Conservation (phyloP, 1,284 basidiomycete genomes). For the Cryptococcus sp. region DNA sequence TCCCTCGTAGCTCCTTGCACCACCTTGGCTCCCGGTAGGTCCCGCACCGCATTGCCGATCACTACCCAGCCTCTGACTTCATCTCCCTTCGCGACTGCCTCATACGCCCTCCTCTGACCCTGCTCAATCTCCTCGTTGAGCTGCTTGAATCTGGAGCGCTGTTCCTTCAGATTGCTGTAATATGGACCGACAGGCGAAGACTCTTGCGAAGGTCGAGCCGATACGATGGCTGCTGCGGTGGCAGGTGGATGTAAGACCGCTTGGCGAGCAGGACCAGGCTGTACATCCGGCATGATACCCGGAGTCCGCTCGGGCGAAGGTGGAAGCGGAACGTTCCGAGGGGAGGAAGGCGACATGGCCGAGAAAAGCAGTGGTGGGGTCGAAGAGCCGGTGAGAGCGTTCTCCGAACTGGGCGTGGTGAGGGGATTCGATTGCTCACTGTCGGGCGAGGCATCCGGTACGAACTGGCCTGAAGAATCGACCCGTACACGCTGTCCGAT, state of each 20-base stretch:
- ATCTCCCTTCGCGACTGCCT: slow-evolving; percentile 61
- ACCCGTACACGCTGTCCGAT: slow-evolving; percentile 58
- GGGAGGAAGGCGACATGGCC: background rate
- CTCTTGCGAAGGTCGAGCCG: background rate
- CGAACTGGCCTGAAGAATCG: slow-evolving; percentile 53
- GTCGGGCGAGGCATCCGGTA: slow-evolving; percentile 23
- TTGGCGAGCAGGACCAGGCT: background rate
- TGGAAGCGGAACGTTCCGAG: background rate
- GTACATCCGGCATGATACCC: background rate
- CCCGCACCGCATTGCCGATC: slow-evolving; percentile 61
- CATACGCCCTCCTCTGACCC: slow-evolving; percentile 59
- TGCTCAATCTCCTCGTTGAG: slow-evolving; percentile 65
- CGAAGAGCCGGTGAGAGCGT: background rate
- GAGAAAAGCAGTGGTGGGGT: background rate
- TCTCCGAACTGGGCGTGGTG: background rate
- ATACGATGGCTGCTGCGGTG: background rate
- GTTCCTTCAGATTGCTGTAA: slow-evolving; percentile 63
- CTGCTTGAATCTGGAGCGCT: slow-evolving; percentile 56
- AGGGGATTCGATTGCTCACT: slow-evolving; percentile 3
- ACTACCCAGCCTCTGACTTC: slow-evolving; percentile 67
- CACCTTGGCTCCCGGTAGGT: slow-evolving; percentile 59
- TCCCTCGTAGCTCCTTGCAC: slow-evolving; percentile 73
- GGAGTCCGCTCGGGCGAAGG: background rate
- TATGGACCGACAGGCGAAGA: background rate
- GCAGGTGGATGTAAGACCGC: background rate